Evolutionary conservation across 208 protist species (phyloP).

Genomic region (Wallacemonas sp.): DNA sequence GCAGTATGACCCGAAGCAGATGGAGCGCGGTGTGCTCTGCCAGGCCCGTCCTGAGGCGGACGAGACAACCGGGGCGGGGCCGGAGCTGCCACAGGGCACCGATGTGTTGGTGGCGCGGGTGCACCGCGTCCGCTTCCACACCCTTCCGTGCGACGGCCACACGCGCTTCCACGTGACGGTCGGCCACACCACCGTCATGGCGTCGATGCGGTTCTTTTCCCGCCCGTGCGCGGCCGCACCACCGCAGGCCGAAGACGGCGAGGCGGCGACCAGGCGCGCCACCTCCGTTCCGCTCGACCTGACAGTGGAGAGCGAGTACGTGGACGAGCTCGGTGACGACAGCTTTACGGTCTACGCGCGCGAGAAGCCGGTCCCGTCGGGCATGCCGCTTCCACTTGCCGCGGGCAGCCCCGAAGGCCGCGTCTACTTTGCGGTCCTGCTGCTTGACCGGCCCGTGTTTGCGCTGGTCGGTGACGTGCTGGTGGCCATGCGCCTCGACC

Average conservation of each 20-base stretch:
- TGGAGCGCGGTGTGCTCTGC: slow-evolving; percentile 91
- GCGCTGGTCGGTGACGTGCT: slow-evolving; percentile 34
- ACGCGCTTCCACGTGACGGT: slow-evolving; percentile 87
- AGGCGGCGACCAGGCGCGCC: too few species aligned
- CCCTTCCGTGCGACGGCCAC: slow-evolving; percentile 48
- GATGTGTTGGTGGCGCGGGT: slow-evolving; percentile 59
- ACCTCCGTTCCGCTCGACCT: slow-evolving; percentile 37
- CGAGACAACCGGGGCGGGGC: not conserved
- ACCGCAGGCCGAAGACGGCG: too few species aligned
- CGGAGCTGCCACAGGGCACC: not conserved
- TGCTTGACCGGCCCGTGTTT: slow-evolving; percentile 59
- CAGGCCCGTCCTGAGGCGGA: not conserved
- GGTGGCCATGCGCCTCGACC: slow-evolving; percentile 72
- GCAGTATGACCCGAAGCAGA: slow-evolving; percentile 86
- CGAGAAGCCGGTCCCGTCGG: not conserved
- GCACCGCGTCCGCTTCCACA: slow-evolving; percentile 80
- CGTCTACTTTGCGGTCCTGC: slow-evolving; percentile 60
- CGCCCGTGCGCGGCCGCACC: too few species aligned
- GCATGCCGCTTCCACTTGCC: slow-evolving; percentile 24
- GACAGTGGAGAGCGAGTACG: slow-evolving; percentile 37
- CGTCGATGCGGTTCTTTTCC: slow-evolving; percentile 72
- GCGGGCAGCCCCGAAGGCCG: slow-evolving; percentile 9
- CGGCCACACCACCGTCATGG: slow-evolving; percentile 90
- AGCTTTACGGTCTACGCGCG: slow-evolving; percentile 22
- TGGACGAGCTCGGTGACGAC: slow-evolving; percentile 53